Evolutionary conservation across 805 yeast genomes (phyloP), one percentile per base, ranked within the genome.

Genomic region (Ogataea salicorniae): DNA sequence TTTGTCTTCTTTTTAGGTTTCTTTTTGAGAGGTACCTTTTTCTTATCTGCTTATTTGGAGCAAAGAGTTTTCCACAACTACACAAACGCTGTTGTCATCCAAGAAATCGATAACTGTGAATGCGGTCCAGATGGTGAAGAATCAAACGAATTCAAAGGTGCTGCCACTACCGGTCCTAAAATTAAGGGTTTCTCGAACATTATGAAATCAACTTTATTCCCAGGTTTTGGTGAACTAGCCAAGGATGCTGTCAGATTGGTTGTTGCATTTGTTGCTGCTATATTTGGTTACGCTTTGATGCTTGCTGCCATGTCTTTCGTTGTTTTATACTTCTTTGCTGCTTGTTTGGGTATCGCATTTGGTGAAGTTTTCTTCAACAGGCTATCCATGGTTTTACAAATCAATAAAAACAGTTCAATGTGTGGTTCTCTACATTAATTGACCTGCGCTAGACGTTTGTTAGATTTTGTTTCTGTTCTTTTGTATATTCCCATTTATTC

Each of bases 221-320:
- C 69, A 14, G 66, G 74, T 0, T 49, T 61, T 18, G 57, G 50
- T 17, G 73, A 72, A 34, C 18, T 75, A 6, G 57, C 67, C 36
- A 71, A 82, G 61, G 89, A 86, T 65, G 41, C 74, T 4, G 70
- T 83, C 6, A 71, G 92, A 56, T 64, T 83, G 16, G 34, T 74
- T 0, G 53, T 86, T 22, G 74, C 81, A 11, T 81, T 86, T 52
- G 61, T 79, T 16, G 77, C 86, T 3, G 84, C 86, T 18, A 70
- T 84, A 73, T 60, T 86, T 42, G 83, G 85, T 13, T 86, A 81
- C 60, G 83, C 83, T 34, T 66, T 86, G 57, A 86, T 86, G 95
- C 73, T 86, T 68, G 90, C 81, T 15, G 84, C 85, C 6, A 86
- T 86, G 95, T 72, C 84, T 37, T 85, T 72, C 60, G 75, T 84